Conservation (phyloP, 2,329 filamentous ascomycete genomes). For the Hymenoscyphus linearis region DNA sequence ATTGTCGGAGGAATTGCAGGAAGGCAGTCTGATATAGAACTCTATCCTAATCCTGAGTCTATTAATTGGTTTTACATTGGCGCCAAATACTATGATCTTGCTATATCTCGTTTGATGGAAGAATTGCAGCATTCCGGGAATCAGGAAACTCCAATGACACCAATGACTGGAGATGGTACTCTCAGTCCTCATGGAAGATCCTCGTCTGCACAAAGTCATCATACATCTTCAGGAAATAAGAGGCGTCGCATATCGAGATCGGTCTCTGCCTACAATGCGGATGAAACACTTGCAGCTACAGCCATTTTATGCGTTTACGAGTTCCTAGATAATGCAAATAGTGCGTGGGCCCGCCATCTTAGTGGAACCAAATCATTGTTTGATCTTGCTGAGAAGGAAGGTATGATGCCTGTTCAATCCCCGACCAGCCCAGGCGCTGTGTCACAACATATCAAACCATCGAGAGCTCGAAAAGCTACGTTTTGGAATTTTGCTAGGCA, state of each 20-base stretch:
- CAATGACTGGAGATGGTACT: slow-evolving; percentile 19
- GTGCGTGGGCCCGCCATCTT: slow-evolving; percentile 59
- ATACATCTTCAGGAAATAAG: slow-evolving; percentile 29
- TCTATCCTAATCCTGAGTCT: slow-evolving; percentile 40
- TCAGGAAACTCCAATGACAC: slow-evolving; percentile 23
- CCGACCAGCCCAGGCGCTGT: slow-evolving; percentile 33
- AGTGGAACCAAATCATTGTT: slow-evolving; percentile 61
- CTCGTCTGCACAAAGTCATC: slow-evolving; percentile 20
- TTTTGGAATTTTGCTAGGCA: slow-evolving; percentile 66
- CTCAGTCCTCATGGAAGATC: slow-evolving; percentile 23
- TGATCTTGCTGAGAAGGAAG: slow-evolving; percentile 46
- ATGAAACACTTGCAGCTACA: slow-evolving; percentile 59
- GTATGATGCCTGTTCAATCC: slow-evolving; percentile 39
- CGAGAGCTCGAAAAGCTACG: slow-evolving; percentile 51
- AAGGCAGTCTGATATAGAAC: slow-evolving; percentile 46
- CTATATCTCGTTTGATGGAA: slow-evolving; percentile 44
- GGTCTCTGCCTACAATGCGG: slow-evolving; percentile 40
- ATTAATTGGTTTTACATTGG: slow-evolving; percentile 56
- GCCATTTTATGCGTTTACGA: slow-evolving; percentile 65
- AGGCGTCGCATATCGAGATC: slow-evolving; percentile 40
- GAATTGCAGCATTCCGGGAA: slow-evolving; percentile 30
- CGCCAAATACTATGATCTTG: slow-evolving; percentile 55
- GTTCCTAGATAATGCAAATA: slow-evolving; percentile 58
- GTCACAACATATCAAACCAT: slow-evolving; percentile 36
- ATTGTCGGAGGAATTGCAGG: slow-evolving; percentile 42